These are phyloP conservation scores for Hemisphaericaspora nanyangensis DNA, from an alignment of 805 yeast genomes.

Conservation along the genomic window DNA sequence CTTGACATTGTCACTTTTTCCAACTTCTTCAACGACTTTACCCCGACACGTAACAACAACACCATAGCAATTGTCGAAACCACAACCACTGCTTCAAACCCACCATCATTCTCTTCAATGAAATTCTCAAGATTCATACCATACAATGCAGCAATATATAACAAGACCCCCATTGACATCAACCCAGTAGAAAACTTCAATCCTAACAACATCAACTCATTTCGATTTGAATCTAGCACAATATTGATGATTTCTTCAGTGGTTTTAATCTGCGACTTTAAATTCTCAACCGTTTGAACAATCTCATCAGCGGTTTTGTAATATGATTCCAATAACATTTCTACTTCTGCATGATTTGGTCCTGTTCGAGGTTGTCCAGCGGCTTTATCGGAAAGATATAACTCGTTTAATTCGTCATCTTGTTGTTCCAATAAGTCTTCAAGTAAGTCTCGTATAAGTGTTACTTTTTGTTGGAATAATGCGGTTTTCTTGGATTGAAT, in stretches of 20 bases:
- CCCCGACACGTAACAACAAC: constrained; percentile 49
- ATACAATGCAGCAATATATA: constrained; percentile 80
- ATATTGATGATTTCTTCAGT: constrained; percentile 95
- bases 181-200: constrained; percentile 79
- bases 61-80: constrained; percentile 41
- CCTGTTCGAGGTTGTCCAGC: constrained; percentile 44
- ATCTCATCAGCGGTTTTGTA: constrained; percentile 90
- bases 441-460: constrained; percentile 74
- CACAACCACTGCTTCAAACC: constrained; percentile 50
- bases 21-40: constrained; percentile 56
- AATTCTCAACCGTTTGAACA: constrained; percentile 80
- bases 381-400: constrained; percentile 67
- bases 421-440: constrained; percentile 75
- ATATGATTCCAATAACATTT: constrained; percentile 84
- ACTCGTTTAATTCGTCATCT: constrained; percentile 80
- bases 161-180: constrained; percentile 73
- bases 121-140: constrained; percentile 96
- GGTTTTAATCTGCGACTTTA: constrained; percentile 78
- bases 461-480: constrained; percentile 80
- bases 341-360: constrained; percentile 82
- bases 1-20: constrained; percentile 73
- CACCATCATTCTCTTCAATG: constrained; percentile 75
- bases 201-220: constrained; percentile 85
- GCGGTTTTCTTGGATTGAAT: constrained; percentile 82
- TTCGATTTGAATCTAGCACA: constrained; percentile 88